Evolutionary conservation across 371 early-diverging fungal species (phyloP).

Genomic region (Mortierella sp.): DNA sequence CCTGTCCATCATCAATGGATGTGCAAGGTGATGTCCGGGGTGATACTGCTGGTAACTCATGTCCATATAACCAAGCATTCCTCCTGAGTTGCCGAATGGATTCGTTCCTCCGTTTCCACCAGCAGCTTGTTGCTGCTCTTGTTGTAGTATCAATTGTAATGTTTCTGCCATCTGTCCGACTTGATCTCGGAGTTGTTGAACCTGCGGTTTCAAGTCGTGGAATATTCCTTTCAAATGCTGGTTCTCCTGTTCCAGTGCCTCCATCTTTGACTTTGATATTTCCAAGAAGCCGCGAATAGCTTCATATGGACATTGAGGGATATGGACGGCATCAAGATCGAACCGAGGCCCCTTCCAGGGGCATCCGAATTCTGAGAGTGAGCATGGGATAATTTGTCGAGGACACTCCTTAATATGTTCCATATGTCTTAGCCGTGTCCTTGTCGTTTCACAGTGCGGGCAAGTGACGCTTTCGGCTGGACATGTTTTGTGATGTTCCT

Average conservation of each 20-base stretch:
- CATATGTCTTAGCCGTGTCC: slow-evolving; percentile 62
- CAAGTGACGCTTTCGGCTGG: slow-evolving; percentile 71
- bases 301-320: slow-evolving; percentile 69
- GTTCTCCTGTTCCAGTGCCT: slow-evolving; percentile 63
- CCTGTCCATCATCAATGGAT: slow-evolving; percentile 10
- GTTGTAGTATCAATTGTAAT: slow-evolving; percentile 37
- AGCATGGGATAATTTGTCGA: slow-evolving; percentile 63
- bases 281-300: slow-evolving; percentile 68
- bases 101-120: slow-evolving; percentile 5
- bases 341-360: slow-evolving; percentile 69
- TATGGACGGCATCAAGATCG: slow-evolving; percentile 58
- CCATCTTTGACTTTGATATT: slow-evolving; percentile 62
- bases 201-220: slow-evolving; percentile 60
- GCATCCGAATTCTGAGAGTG: slow-evolving; percentile 70
- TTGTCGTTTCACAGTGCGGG: slow-evolving; percentile 67
- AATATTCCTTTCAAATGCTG: slow-evolving; percentile 59
- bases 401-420: slow-evolving; percentile 69
- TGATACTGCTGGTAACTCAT: slow-evolving; percentile 19
- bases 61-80: slow-evolving; percentile 35
- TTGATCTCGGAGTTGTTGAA: slow-evolving; percentile 59
- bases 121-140: slow-evolving; percentile 31
- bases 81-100: slow-evolving; percentile 7
- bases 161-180: slow-evolving; percentile 59
- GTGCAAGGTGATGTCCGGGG: not conserved
- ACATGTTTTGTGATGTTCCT: slow-evolving; percentile 73